These are phyloP conservation scores for Trichothecium sympodiale DNA, from an alignment of 2,329 filamentous ascomycete species.

Conservation along the genomic window DNA sequence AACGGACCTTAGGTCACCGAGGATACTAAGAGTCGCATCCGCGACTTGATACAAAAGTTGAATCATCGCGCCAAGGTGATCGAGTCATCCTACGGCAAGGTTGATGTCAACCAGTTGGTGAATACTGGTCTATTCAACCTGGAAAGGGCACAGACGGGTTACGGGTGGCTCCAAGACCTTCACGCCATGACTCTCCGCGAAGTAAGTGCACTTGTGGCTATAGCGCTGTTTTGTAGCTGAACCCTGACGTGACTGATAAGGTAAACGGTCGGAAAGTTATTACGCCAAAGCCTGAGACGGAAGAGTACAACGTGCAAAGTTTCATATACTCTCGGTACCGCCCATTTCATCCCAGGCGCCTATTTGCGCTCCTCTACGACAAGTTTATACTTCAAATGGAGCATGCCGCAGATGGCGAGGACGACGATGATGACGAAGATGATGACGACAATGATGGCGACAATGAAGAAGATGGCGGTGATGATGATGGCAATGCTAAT, in stretches of 20 bases:
- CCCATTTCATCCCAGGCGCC: conserved; percentile 37
- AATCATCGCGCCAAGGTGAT: conserved; percentile 58
- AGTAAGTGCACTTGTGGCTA: too few species aligned
- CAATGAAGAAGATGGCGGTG: conserved; percentile 12
- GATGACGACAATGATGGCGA: conserved; percentile 19
- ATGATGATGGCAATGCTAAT: conserved; percentile 3
- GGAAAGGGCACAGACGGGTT: conserved; percentile 49
- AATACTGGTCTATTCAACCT: conserved; percentile 56
- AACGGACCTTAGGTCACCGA: conserved; percentile 23
- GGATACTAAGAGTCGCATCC: conserved; percentile 32
- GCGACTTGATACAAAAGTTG: conserved; percentile 44
- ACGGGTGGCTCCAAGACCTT: conserved; percentile 60
- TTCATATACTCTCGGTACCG: conserved; percentile 55
- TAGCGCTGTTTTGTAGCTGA: too few species aligned
- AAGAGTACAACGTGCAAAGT: conserved; percentile 62
- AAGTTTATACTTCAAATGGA: conserved; percentile 41
- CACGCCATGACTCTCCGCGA: conserved; percentile 56
- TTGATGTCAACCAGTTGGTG: conserved; percentile 52
- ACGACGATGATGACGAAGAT: conserved; percentile 21
- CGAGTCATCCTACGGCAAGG: conserved; percentile 44
- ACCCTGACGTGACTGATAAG: too few species aligned
- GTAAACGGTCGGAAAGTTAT: conserved; percentile 38
- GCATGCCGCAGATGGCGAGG: conserved; percentile 22
- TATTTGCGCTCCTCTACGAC: conserved; percentile 33
- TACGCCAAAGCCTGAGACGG: conserved; percentile 58